A percentile compares a stretch with the other conserved stretches of the same genome.
Evolutionary conservation across 768 basidiomycete genomes (phyloP).

Genomic region (Rhodotorula diobovata): DNA sequence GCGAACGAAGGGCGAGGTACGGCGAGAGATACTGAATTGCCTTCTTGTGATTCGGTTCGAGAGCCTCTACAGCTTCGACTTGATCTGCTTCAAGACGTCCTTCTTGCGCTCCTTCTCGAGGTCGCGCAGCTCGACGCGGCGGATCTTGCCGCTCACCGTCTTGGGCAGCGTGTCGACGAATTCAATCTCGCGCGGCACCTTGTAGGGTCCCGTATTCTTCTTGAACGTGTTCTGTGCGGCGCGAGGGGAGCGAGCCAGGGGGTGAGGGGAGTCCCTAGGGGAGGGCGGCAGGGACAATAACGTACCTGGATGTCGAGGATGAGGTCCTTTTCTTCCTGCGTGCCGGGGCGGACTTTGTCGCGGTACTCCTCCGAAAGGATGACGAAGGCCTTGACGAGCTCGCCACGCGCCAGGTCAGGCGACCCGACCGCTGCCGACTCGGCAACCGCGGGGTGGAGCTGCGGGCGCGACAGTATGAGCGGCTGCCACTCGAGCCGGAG

Average conservation of each 20-base stretch:
- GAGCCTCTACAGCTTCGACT: slow-evolving; percentile 13
- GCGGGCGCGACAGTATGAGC: neutral
- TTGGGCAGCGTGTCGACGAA: slow-evolving; percentile 20
- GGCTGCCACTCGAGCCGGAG: neutral
- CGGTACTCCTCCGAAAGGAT: slow-evolving; percentile 26
- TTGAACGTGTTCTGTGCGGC: slow-evolving; percentile 24
- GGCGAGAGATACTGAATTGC: too few relatives aligned
- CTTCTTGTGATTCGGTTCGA: neutral
- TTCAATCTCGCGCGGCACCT: slow-evolving; percentile 33
- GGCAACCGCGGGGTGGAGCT: slow-evolving; percentile 37
- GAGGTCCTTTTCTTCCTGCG: slow-evolving; percentile 11
- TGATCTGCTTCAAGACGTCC: slow-evolving; percentile 19
- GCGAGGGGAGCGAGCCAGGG: too few relatives aligned
- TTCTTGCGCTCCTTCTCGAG: slow-evolving; percentile 33
- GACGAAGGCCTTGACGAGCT: slow-evolving; percentile 39
- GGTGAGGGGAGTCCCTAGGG: neutral
- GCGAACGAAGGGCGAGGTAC: too few relatives aligned
- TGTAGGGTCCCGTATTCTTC: slow-evolving; percentile 31
- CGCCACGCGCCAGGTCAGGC: slow-evolving; percentile 25
- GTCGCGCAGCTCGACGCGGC: slow-evolving; percentile 29
- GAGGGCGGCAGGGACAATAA: neutral
- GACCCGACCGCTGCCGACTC: slow-evolving; percentile 37
- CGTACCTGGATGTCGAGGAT: slow-evolving; percentile 21
- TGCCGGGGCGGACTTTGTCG: neutral
- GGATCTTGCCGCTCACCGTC: slow-evolving; percentile 37